Percentiles rank a stretch among this genome's conserved stretches.
Evolutionary conservation across 441 rosid genomes (phyloP).

Genomic region (Pelargonium australe): DNA sequence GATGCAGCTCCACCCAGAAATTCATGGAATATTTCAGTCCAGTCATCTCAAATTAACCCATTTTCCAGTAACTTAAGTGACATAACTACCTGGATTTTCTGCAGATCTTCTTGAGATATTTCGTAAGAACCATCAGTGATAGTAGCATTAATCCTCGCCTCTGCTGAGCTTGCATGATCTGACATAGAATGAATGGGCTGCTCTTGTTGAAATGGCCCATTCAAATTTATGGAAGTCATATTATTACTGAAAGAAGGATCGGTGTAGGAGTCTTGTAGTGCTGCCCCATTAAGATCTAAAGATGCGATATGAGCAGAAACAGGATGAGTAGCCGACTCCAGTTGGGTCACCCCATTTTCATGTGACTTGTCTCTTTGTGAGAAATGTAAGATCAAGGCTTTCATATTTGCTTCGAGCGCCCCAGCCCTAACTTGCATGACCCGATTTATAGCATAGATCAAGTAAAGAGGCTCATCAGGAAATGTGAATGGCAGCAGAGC

Average conservation of each 20-base stretch:
- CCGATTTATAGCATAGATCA: constrained; percentile 84
- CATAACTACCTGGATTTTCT: constrained; percentile 63
- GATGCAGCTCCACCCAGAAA: too few species aligned
- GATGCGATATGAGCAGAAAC: constrained; percentile 27
- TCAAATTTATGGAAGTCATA: constrained; percentile 54
- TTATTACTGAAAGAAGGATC: constrained; percentile 30
- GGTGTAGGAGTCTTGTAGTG: constrained; percentile 34
- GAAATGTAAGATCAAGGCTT: constrained; percentile 51
- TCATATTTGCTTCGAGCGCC: constrained; percentile 86
- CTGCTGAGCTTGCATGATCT: constrained; percentile 26
- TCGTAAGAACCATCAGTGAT: constrained; percentile 33
- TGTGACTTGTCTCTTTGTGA: constrained; percentile 36
- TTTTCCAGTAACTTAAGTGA: background rate
- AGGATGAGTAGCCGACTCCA: constrained; percentile 28
- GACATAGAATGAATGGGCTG: constrained; percentile 31
- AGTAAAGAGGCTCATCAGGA: constrained; percentile 96
- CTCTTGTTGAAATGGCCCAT: constrained; percentile 52
- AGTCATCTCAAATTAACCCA: background rate
- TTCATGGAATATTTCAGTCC: too few species aligned
- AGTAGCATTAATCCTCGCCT: constrained; percentile 32
- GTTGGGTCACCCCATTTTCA: constrained; percentile 25
- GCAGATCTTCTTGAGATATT: constrained; percentile 57
- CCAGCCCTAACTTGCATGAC: constrained; percentile 92
- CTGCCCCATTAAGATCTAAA: constrained; percentile 58
- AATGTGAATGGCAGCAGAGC: constrained; percentile 83